Conservation (phyloP, 2,329 filamentous ascomycete species). For the Penicillium sp. region DNA sequence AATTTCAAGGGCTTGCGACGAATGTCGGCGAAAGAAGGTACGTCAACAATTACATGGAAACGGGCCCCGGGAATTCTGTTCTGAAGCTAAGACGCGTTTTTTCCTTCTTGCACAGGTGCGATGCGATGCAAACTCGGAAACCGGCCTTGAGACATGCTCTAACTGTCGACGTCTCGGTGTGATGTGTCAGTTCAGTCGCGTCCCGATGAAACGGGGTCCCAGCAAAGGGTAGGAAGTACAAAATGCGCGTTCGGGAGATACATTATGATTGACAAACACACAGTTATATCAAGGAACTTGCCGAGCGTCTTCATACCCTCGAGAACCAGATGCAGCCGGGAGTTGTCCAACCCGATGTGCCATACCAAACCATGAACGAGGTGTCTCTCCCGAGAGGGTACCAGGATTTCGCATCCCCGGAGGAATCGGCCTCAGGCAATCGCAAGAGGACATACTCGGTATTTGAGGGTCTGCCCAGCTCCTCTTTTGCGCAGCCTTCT, state of each 20-base stretch:
- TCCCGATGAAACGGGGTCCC: constrained; percentile 82
- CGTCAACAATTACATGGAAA: constrained; percentile 9
- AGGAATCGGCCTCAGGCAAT: constrained; percentile 40
- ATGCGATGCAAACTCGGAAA: constrained; percentile 76
- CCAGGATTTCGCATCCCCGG: constrained; percentile 54
- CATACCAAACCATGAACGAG: constrained; percentile 44
- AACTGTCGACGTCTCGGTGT: constrained; percentile 75
- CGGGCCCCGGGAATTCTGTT: constrained; percentile 14
- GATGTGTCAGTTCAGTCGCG: constrained; percentile 78
- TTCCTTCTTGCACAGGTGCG: constrained; percentile 56
- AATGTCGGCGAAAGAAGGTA: constrained; percentile 79
- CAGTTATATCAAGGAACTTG: constrained; percentile 87
- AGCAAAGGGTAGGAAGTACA: constrained; percentile 67
- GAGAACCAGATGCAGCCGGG: constrained; percentile 65
- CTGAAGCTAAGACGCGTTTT: constrained; percentile 21
- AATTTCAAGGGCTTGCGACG: constrained; percentile 83
- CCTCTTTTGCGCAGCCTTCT: constrained; percentile 41
- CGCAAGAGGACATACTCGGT: constrained; percentile 51
- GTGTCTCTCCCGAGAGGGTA: constrained; percentile 43
- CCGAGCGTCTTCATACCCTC: constrained; percentile 75
- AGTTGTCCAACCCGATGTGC: constrained; percentile 40
- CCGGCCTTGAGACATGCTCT: constrained; percentile 69
- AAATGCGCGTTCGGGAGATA: not conserved
- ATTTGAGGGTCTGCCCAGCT: constrained; percentile 45
- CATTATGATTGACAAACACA: constrained; percentile 18